Conservation (phyloP, 495 filamentous ascomycete genomes). For the Chaetomium tenue region DNA sequence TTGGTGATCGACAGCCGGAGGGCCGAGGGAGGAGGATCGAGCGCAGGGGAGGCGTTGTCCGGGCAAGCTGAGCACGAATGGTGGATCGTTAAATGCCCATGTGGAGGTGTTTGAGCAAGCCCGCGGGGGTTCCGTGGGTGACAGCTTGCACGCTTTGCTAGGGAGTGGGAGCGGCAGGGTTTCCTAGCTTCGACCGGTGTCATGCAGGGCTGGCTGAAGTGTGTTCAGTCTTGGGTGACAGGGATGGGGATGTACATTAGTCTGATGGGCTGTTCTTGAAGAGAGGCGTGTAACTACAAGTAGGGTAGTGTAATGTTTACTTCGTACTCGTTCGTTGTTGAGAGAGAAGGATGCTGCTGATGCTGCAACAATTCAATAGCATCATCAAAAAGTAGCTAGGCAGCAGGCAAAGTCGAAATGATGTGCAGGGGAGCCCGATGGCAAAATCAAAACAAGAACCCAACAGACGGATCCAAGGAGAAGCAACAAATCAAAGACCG, state of each 20-base stretch:
- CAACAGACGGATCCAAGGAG: background rate
- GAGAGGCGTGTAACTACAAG: no score
- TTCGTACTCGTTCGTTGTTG: no score
- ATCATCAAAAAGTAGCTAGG: background rate
- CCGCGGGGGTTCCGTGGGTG: background rate
- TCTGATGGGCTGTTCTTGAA: background rate
- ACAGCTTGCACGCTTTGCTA: background rate
- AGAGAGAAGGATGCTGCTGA: no score
- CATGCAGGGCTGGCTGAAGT: background rate
- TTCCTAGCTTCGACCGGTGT: background rate
- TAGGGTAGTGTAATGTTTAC: no score
- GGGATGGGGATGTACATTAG: background rate
- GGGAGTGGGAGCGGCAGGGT: background rate
- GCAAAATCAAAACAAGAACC: slow-evolving; percentile 16
- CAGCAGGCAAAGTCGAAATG: background rate
- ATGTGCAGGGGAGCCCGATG: slow-evolving; percentile 8
- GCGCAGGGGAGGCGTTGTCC: slow-evolving; percentile 10
- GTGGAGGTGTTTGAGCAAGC: slow-evolving; percentile 1
- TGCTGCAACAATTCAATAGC: background rate
- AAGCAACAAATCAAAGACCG: no score
- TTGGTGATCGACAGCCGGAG: slow-evolving; percentile 17
- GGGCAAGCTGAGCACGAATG: background rate
- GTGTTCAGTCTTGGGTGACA: background rate
- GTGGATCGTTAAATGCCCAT: slow-evolving; percentile 6
- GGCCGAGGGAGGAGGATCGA: slow-evolving; percentile 7